Evolutionary conservation across 257 asterid species (phyloP).

Genomic region (Euphrasia confusa): DNA sequence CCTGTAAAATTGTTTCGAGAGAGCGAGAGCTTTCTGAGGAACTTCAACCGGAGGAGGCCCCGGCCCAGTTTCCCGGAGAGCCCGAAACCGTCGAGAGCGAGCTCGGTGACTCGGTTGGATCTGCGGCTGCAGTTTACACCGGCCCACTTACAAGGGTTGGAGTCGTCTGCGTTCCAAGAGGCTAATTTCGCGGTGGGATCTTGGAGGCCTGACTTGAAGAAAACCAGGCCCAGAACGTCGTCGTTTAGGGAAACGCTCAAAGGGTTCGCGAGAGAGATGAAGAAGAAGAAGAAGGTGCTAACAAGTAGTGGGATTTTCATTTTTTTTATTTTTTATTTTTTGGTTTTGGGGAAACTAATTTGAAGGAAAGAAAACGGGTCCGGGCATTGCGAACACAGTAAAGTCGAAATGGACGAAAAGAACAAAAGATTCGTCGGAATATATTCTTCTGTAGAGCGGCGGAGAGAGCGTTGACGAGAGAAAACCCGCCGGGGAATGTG

Average conservation of each 20-base stretch:
- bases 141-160: slow-evolving; percentile 77
- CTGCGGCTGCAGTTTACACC: slow-evolving; percentile 82
- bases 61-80: slow-evolving; percentile 83
- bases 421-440: slow-evolving; percentile 15
- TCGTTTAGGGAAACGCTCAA: slow-evolving; percentile 76
- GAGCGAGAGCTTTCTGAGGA: slow-evolving; percentile 69
- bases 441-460: neutral
- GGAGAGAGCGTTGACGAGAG: slow-evolving; percentile 3
- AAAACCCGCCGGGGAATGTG: slow-evolving; percentile 23
- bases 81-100: slow-evolving; percentile 74
- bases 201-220: slow-evolving; percentile 74
- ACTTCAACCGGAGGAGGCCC: slow-evolving; percentile 78
- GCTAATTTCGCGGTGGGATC: slow-evolving; percentile 67
- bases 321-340: slow-evolving; percentile 1
- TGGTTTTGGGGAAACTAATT: too few species aligned
- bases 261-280: slow-evolving; percentile 34
- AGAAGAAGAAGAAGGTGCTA: slow-evolving; percentile 23
- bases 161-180: slow-evolving; percentile 92
- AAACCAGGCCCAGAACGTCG: slow-evolving; percentile 88
- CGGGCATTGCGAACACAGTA: slow-evolving; percentile 25
- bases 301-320: slow-evolving; percentile 48
- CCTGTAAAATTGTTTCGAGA: slow-evolving; percentile 76
- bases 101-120: slow-evolving; percentile 90
- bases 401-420: too few species aligned
- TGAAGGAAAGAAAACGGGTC: neutral